Base-by-base conservation (phyloP, 176 grass and related monocot genomes). In the Avena sativa region DNA sequence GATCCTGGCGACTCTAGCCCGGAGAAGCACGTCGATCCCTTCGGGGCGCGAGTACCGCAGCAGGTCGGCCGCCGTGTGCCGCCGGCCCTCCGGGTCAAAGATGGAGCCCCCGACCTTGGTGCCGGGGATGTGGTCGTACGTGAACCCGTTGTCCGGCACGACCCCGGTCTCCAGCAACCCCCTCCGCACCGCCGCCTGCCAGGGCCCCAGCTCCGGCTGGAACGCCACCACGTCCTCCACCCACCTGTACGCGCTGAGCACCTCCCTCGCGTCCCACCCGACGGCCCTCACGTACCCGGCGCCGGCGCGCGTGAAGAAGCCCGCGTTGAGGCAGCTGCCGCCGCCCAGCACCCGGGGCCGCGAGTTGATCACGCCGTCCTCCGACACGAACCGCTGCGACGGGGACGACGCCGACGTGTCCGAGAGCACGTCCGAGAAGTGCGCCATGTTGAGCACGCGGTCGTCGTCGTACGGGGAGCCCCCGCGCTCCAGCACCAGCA, bases 271-370 rank as follows among this genome's bases (percentile, higher is more conserved):
- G 36, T 95, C 86, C 93, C 91, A 93, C 0, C 91, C 91, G 78
- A 25, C 66, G 69, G 58, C 61, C 63, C 71, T 59, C 32, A 81
- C 89, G 81, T 95, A 95, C 0, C 56, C 50, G 9, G 36, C 4
- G 78, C 90, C 85, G 11, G 93, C 93, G 59, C 96, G 96, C 34
- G 96, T 89, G 90, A 92, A 98, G 93, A 98, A 98, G 2, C 96
- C 96, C 0, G 91, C 96, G 85, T 98, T 98, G 81, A 98, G 26
- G 90, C 93, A 94, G 83, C 83, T 95, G 28, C 96, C 96, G 21
- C 96, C 96, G 53, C 96, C 96, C 46, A 98, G 93, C 83, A 95
- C 91, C 44, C 96, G 86, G 0, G 93, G 93, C 16, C 96, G 91
- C 6, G 90, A 64, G 69, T 95, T 95, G 89, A 93, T 76, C 63